Evolutionary conservation across 148 eudicot species (phyloP).

Genomic region (Cornus suecica): DNA sequence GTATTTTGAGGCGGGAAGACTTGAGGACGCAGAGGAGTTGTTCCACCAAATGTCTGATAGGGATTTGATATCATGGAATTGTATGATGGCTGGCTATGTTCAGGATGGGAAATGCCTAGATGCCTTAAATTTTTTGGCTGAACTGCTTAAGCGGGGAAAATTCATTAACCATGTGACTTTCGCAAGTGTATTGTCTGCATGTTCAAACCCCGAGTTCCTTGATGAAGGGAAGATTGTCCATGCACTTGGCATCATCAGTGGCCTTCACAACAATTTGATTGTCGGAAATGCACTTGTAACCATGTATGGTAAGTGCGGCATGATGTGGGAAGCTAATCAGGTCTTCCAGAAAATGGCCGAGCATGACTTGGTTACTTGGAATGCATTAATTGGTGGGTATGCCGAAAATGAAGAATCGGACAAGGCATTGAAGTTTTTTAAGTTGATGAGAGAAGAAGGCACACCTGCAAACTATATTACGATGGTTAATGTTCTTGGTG

Average conservation of each 20-base stretch:
- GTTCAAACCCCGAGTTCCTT: slow-evolving; percentile 52
- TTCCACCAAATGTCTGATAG: slow-evolving; percentile 52
- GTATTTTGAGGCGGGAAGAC: slow-evolving; percentile 55
- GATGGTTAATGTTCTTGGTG: slow-evolving; percentile 53
- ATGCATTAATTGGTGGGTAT: slow-evolving; percentile 66
- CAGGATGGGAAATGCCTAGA: slow-evolving; percentile 42
- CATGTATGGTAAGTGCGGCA: slow-evolving; percentile 65
- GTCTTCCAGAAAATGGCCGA: slow-evolving; percentile 43
- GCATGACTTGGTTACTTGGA: slow-evolving; percentile 70
- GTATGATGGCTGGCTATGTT: slow-evolving; percentile 61
- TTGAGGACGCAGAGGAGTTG: slow-evolving; percentile 36
- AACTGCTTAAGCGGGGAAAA: slow-evolving; percentile 30
- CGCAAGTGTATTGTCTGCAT: slow-evolving; percentile 67
- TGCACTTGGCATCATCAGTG: slow-evolving; percentile 47
- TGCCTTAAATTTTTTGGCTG: slow-evolving; percentile 36
- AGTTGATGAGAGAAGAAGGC: slow-evolving; percentile 41
- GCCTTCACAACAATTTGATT: slow-evolving; percentile 46
- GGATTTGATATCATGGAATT: slow-evolving; percentile 75
- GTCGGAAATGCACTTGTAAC: slow-evolving; percentile 70
- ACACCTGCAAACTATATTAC: slow-evolving; percentile 59
- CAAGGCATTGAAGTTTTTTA: slow-evolving; percentile 44
- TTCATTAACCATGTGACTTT: slow-evolving; percentile 47
- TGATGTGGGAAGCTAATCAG: slow-evolving; percentile 45
- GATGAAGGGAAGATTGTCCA: slow-evolving; percentile 51
- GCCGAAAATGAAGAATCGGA: slow-evolving; percentile 55